These are phyloP conservation scores for Suhomyces bribrorum DNA, from an alignment of 1,139 yeast genomes.

Conservation along the genomic window DNA sequence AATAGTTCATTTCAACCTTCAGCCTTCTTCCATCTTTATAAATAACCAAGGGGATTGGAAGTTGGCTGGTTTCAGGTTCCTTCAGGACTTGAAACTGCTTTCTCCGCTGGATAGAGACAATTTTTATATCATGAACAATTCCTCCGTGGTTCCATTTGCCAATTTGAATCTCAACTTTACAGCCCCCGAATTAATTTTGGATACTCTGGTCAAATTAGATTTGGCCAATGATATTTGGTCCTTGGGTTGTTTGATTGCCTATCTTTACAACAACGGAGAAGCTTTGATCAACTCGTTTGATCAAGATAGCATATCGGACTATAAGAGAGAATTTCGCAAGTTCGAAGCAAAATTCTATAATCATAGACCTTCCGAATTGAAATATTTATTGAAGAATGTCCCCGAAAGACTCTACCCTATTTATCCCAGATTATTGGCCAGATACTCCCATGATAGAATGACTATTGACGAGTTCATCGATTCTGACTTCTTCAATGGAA, in stretches of 20 bases:
- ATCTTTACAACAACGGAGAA: slow-evolving; percentile 57
- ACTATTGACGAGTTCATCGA: slow-evolving; percentile 53
- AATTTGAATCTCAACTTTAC: slow-evolving; percentile 71
- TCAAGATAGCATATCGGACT: slow-evolving; percentile 48
- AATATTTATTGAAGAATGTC: slow-evolving; percentile 45
- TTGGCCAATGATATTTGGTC: slow-evolving; percentile 83
- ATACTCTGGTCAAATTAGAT: slow-evolving; percentile 52
- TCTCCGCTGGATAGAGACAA: slow-evolving; percentile 52
- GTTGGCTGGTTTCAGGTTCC: slow-evolving; percentile 70
- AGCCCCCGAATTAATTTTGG: slow-evolving; percentile 72
- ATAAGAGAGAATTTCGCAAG: slow-evolving; percentile 47
- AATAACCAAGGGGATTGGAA: slow-evolving; percentile 95
- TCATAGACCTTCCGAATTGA: slow-evolving; percentile 48
- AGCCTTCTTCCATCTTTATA: slow-evolving; percentile 74
- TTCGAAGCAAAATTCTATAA: slow-evolving; percentile 44
- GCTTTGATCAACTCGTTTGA: slow-evolving; percentile 49
- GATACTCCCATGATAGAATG: slow-evolving; percentile 47
- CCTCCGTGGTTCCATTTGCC: slow-evolving; percentile 77
- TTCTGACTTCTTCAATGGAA: slow-evolving; percentile 70
- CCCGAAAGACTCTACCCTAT: slow-evolving; percentile 36
- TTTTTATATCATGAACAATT: slow-evolving; percentile 62
- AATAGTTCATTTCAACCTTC: slow-evolving; percentile 74
- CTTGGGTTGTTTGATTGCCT: slow-evolving; percentile 70
- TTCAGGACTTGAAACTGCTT: slow-evolving; percentile 55
- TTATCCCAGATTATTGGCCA: slow-evolving; percentile 40